These are phyloP conservation scores for Pinus taeda DNA, from an alignment of 75 land plant genomes.

Conservation along the genomic window DNA sequence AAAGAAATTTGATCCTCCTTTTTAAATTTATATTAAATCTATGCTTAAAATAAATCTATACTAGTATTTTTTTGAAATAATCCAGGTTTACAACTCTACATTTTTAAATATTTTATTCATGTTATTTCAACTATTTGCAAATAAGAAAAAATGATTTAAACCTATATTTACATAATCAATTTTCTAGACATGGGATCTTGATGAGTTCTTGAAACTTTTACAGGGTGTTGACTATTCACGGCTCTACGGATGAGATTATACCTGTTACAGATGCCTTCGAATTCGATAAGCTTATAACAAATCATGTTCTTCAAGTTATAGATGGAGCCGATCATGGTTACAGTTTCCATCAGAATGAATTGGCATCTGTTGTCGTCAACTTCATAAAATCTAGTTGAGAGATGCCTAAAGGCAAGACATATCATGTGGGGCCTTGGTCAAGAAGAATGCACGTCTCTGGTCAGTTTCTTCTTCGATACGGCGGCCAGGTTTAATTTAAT, in stretches of 20 bases:
- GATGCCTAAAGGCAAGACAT: not conserved
- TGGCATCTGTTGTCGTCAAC: conserved; percentile 14
- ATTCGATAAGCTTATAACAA: conserved; percentile 33
- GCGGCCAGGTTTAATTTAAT: too few species aligned
- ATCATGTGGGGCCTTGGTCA: not conserved
- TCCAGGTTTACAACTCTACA: too few species aligned
- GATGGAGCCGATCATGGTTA: conserved; percentile 42
- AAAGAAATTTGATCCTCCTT: too few species aligned
- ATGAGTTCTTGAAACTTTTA: not conserved
- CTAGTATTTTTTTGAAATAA: too few species aligned
- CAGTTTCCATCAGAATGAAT: conserved; percentile 13
- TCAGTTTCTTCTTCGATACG: not conserved
- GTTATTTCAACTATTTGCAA: too few species aligned
- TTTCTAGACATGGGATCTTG: not conserved
- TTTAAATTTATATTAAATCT: too few species aligned
- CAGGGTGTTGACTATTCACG: conserved; percentile 46
- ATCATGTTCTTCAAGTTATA: conserved; percentile 27
- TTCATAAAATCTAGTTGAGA: conserved; percentile 12
- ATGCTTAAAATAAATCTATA: too few species aligned
- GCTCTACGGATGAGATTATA: conserved; percentile 29
- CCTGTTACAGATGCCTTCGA: conserved; percentile 25
- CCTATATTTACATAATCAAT: not conserved
- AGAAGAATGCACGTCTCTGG: not conserved
- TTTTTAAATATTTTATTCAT: too few species aligned
- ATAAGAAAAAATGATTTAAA: not conserved